Evolutionary conservation across 2,329 filamentous ascomycete species (phyloP), one percentile per base, ranked within the genome.

Genomic region (Aureobasidium sp.): DNA sequence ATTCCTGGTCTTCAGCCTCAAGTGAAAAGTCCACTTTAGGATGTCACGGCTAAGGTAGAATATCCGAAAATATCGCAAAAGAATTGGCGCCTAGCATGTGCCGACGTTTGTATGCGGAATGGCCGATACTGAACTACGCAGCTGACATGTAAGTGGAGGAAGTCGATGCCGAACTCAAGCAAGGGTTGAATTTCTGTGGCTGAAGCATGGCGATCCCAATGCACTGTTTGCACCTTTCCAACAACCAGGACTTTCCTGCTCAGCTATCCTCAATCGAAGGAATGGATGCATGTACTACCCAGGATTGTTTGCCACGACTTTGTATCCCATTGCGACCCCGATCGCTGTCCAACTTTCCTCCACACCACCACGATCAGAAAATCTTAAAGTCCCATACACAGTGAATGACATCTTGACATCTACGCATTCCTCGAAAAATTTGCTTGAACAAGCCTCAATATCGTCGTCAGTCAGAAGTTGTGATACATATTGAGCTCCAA

Each of bases 261-360:
- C 52, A 31, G 40, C 54, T 37, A 47, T 15, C 37, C 40, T 27
- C 42, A 33, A 45, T 58, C 54, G 42, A 58, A 58, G 54, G 54
- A 58, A 58, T 58, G 54, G 54, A 47, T 39, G 54, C 54, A 47
- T n/a, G 12, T 48, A 11, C 42, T 35, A 47, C 29, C 22, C 29
- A 58, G 54, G 54, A 58, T 58, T 58, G 54, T 35, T 47, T 47
- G 54, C 52, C 52, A 56, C 52, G 52, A 56, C 52, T 44, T 44
- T 58, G 54, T 58, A 58, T 37, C 42, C 42, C 42, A 47, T 47
- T 31, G 37, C 54, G 31, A 58, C 42, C 12, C 19, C 42, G 54
- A 58, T 58, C 54, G 54, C 33, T 29, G n/a, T 56, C 33, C 39
- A 33, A 15, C 17, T 44, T n/a, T 9, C 4, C 24, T 22, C 12